Evolutionary conservation across 257 asterid genomes (phyloP).

Genomic region (Catharanthus roseus): DNA sequence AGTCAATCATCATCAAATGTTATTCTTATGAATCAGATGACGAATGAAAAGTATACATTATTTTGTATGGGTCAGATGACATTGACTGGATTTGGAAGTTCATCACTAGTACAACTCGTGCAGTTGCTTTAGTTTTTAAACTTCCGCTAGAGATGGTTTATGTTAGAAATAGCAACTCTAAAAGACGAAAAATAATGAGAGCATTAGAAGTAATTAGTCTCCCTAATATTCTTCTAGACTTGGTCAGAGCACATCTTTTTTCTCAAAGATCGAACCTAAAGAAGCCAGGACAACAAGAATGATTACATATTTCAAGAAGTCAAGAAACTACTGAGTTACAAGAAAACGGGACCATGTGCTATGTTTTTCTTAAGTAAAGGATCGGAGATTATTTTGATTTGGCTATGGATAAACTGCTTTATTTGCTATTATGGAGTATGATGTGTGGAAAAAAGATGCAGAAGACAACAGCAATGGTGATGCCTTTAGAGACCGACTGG

Average conservation of each 20-base stretch:
- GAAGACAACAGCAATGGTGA: not conserved
- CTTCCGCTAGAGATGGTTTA: slow-evolving; percentile 10
- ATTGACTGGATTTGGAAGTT: slow-evolving; percentile 11
- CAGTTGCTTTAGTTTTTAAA: not conserved
- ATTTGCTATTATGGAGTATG: not conserved
- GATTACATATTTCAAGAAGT: slow-evolving; percentile 12
- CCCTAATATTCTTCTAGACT: slow-evolving; percentile 14
- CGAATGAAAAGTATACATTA: slow-evolving; percentile 1
- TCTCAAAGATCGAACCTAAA: not conserved
- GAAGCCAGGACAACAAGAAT: not conserved
- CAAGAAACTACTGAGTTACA: slow-evolving; percentile 8
- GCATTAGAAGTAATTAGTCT: not conserved
- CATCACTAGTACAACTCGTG: not conserved
- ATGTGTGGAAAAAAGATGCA: slow-evolving; percentile 6
- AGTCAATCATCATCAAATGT: too few species aligned
- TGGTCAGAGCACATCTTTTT: slow-evolving; percentile 14
- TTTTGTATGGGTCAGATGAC: slow-evolving; percentile 15
- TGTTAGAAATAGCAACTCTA: slow-evolving; percentile 17
- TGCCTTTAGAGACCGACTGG: not conserved
- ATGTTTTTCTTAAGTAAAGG: slow-evolving; percentile 13
- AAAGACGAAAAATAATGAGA: not conserved
- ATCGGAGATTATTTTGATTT: not conserved
- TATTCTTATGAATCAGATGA: slow-evolving; percentile 15
- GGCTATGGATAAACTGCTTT: not conserved
- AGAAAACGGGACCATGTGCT: slow-evolving; percentile 16